Conservation (phyloP, 2,329 filamentous ascomycete species). For the Epicoccum nigrum region DNA sequence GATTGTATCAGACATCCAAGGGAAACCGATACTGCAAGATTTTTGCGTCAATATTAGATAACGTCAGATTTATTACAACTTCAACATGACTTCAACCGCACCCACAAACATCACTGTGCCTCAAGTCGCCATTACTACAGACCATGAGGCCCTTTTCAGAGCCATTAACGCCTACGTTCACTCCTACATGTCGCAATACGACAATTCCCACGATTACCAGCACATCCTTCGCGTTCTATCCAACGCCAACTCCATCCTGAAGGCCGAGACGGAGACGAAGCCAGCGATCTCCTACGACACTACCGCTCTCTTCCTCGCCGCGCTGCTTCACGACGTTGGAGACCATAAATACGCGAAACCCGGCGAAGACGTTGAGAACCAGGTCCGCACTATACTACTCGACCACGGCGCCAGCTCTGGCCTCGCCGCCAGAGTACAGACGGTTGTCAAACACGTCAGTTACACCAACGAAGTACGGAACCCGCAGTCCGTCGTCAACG, state of each 20-base stretch:
- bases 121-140: constrained; percentile 29
- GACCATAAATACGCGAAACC: constrained; percentile 76
- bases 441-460: constrained; percentile 76
- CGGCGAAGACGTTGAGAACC: constrained; percentile 62
- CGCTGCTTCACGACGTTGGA: constrained; percentile 76
- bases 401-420: constrained; percentile 61
- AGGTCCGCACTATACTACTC: constrained; percentile 62
- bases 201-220: constrained; percentile 85
- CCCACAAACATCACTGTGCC: constrained; percentile 24
- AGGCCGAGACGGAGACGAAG: constrained; percentile 52
- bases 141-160: constrained; percentile 32
- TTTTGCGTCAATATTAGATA: too few relatives aligned
- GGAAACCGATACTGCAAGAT: too few relatives aligned
- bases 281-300: constrained; percentile 54
- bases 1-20: background rate
- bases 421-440: constrained; percentile 71
- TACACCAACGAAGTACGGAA: constrained; percentile 76
- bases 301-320: constrained; percentile 68
- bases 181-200: constrained; percentile 54
- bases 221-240: constrained; percentile 81
- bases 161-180: constrained; percentile 42
- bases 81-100: too few relatives aligned
- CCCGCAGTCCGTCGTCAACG: constrained; percentile 62
- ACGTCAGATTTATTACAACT: too few relatives aligned
- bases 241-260: constrained; percentile 71